Base-by-base conservation (phyloP, 495 filamentous ascomycete species). In the Aspergillus leporis region DNA sequence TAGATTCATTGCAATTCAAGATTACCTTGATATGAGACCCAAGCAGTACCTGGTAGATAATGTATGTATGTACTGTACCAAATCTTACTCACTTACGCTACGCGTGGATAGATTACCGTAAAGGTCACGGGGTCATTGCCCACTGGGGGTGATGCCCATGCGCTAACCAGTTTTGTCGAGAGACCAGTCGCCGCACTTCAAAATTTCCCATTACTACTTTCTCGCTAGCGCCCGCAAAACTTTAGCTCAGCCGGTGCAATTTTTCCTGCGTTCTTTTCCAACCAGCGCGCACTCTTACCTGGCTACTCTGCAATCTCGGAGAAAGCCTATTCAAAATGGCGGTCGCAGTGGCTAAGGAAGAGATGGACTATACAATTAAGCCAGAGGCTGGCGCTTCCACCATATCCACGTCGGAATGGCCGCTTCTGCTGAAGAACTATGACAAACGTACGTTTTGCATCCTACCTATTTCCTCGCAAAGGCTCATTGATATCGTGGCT, bases 381-480 rank as follows among this genome's bases (percentile, higher is more conserved):
- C 92, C 93, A 45, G 85, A 92, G 79, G 82, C 84, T 65, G 77
- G 80, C 58, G 82, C 84, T 60, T 89, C 90, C 46, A 75, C 81
- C 41, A 76, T 91, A 59, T 86, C 92, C 73, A 90, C 88, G 62
- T 90, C 86, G 74, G 76, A 85, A 59, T 96, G 91, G 90, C 92
- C 93, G 61, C 79, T 96, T 71, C 81, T 98, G 55, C 81, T 98
- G 59, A 96, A 95, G 80, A 92, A 96, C 75, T 97, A 92, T 71
- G 85, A 88, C 71, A 88, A 91, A 66, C 78, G 87, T 89, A 80
- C 46, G 86, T 76, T n/a, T 57, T 32, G 18, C 56, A 22, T 46
- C 19, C 45, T 58, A 41, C 38, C 53, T 45, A 3, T 43, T 55
- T 55, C n/a, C 36, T 23, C 13, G 41, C 38, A 18, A 14, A 19